Evolutionary conservation across 1,139 yeast species (phyloP).

Genomic region (Zygoascus meyerae): DNA sequence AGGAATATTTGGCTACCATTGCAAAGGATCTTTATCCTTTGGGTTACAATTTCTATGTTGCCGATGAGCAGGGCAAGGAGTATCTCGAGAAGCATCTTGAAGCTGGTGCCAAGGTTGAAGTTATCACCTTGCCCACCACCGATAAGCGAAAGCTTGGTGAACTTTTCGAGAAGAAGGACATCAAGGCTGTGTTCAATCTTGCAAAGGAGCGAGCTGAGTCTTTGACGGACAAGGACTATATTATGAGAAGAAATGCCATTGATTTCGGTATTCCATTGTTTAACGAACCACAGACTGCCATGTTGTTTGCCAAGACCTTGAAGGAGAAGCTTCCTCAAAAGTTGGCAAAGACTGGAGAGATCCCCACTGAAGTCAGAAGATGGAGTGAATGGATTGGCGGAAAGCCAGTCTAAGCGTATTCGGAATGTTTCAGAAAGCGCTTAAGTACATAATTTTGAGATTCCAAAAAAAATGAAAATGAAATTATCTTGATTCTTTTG

Average conservation of each 20-base stretch:
- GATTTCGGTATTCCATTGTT: slow-evolving; percentile 95
- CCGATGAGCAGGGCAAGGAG: slow-evolving; percentile 63
- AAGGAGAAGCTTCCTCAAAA: slow-evolving; percentile 56
- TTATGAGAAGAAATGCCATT: slow-evolving; percentile 98
- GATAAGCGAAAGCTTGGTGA: slow-evolving; percentile 92
- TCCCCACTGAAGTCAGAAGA: slow-evolving; percentile 83
- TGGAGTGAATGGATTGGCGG: slow-evolving; percentile 98
- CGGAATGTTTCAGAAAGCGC: background rate
- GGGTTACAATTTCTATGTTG: slow-evolving; percentile 78
- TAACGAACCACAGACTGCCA: slow-evolving; percentile 91
- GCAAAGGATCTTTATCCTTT: slow-evolving; percentile 63
- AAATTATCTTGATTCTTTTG: too few species aligned
- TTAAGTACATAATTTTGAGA: background rate
- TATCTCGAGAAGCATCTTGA: slow-evolving; percentile 54
- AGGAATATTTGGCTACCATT: slow-evolving; percentile 65
- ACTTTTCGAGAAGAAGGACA: slow-evolving; percentile 78
- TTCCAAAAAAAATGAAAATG: too few species aligned
- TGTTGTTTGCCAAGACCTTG: slow-evolving; percentile 80
- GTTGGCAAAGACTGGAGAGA: slow-evolving; percentile 35
- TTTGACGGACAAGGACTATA: slow-evolving; percentile 81
- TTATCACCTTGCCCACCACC: slow-evolving; percentile 84
- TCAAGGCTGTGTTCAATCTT: slow-evolving; percentile 84
- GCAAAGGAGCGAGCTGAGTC: slow-evolving; percentile 85
- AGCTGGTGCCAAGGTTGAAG: slow-evolving; percentile 40
- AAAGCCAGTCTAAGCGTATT: slow-evolving; percentile 58